A percentile compares a stretch with the other conserved stretches of the same genome.
phyloP scores from a whole-genome alignment of 164 flowering plant species.

The Vitis cinerea region DNA sequence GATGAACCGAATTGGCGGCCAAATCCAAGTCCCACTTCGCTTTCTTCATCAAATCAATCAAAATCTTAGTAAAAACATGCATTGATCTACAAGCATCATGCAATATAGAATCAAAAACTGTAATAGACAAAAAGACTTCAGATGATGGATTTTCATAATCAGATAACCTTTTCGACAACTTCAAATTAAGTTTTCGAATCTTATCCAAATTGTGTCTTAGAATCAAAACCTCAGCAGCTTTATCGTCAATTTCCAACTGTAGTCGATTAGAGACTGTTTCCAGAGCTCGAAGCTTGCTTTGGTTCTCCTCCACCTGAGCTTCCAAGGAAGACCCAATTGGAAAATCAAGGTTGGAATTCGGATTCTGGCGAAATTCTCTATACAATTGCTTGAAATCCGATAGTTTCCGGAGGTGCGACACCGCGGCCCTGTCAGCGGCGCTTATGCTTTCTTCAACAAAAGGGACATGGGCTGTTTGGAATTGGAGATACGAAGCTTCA shows the following conservation, averaged over 20 bases:
- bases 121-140: slow-evolving; percentile 53
- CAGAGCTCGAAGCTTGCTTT: slow-evolving; percentile 69
- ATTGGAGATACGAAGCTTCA: slow-evolving; percentile 82
- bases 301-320: slow-evolving; percentile 91
- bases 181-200: slow-evolving; percentile 39
- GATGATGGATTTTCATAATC: slow-evolving; percentile 17
- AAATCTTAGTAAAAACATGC: slow-evolving; percentile 59
- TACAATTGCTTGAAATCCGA: slow-evolving; percentile 61
- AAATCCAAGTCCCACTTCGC: slow-evolving; percentile 88
- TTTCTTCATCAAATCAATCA: slow-evolving; percentile 72
- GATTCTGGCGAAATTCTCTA: slow-evolving; percentile 24
- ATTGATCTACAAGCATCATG: slow-evolving; percentile 53
- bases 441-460: slow-evolving; percentile 52
- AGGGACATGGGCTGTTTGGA: slow-evolving; percentile 89
- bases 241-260: slow-evolving; percentile 74
- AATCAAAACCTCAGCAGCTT: slow-evolving; percentile 47
- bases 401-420: slow-evolving; percentile 60
- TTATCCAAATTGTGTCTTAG: slow-evolving; percentile 55
- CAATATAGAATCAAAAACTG: slow-evolving; percentile 66
- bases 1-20: slow-evolving; percentile 67
- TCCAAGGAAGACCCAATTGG: slow-evolving; percentile 60
- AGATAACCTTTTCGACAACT: slow-evolving; percentile 42
- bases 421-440: slow-evolving; percentile 60
- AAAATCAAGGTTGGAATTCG: slow-evolving; percentile 29
- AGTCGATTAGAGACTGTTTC: slow-evolving; percentile 65